Percentiles rank a stretch among this genome's conserved stretches.
Evolutionary conservation across 2,329 filamentous ascomycete species (phyloP).

Genomic region (Nigrospora osmanthi): DNA sequence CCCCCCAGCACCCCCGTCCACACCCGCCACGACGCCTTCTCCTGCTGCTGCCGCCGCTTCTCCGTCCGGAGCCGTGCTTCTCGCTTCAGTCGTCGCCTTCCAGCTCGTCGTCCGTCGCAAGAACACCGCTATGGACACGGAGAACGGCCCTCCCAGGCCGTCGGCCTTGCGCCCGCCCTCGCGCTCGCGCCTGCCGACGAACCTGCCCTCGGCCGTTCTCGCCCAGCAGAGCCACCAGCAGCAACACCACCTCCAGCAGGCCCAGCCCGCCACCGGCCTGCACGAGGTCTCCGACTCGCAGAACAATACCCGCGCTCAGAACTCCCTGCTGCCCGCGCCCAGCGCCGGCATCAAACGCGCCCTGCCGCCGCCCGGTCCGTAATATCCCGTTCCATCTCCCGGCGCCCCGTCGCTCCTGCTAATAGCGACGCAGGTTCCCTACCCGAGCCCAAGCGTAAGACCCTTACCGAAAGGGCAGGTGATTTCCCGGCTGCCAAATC

Average conservation of each 20-base stretch:
- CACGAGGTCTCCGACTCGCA: conserved; percentile 54
- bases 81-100: conserved; percentile 23
- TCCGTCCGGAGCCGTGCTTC: conserved; percentile 27
- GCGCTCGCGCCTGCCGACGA: not conserved
- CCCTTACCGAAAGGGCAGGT: conserved; percentile 43
- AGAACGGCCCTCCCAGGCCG: conserved; percentile 5
- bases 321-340: conserved; percentile 30
- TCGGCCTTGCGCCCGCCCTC: conserved; percentile 5
- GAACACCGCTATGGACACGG: conserved; percentile 25
- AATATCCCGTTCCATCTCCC: too few species aligned
- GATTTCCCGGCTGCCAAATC: conserved; percentile 38
- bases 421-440: conserved; percentile 33
- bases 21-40: conserved; percentile 15
- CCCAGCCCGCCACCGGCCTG: conserved; percentile 22
- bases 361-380: conserved; percentile 34
- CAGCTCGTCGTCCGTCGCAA: conserved; percentile 17
- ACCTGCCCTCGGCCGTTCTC: conserved; percentile 11
- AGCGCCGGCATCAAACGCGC: conserved; percentile 42
- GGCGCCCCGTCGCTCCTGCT: conserved; percentile 6
- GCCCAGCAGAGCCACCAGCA: conserved; percentile 7
- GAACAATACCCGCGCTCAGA: conserved; percentile 44
- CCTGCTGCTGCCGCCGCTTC: conserved; percentile 16
- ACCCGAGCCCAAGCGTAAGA: conserved; percentile 54
- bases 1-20: not conserved
- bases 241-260: conserved; percentile 7